Evolutionary conservation across 768 basidiomycete genomes (phyloP), one percentile per base, ranked within the genome.

Genomic region (Kwoniella bestiolae): DNA sequence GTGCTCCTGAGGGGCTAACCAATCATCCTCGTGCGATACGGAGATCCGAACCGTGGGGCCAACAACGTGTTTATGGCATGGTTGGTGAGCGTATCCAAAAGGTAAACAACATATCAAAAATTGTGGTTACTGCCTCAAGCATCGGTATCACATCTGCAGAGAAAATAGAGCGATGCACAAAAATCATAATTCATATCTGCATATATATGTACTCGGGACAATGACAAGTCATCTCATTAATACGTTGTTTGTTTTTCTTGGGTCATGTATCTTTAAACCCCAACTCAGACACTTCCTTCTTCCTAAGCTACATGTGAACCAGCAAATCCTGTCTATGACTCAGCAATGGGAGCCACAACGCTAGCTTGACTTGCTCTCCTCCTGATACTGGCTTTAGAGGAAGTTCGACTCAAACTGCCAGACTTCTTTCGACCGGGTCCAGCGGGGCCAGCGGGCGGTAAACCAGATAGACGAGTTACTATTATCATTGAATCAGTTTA

Each of bases 381-480:
- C 41, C 52, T 63, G 3, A 70, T 72, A 32, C 68, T 70, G 16
- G 74, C 71, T 52, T 75, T 73, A 29, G 67, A 70, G 18, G 59
- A 57, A 25, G 74, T 71, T 61, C 75, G 32, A 50, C 64, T 67
- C 23, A 77, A 57, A 26, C 57, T 63, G 1, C 61, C 60, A 35
- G 72, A 72, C 50, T 73, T 71, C 50, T 68, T 72, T 18, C 77
- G 68, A 7, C 68, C 71, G 9, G 69, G 67, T 28, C 68, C 66
- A 11, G 44, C 50, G 28, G 76, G 76, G 45, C 68, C 72, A 9
- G 70, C 49, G 18, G 74, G 74, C 29, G 56, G 63, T 29, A 66
- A 58, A 29, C 77, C 77, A 23, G 71, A 68, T 6, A 74, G 63
- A 14, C 69, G 65, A 55, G 66, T 75, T 23, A 75, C 71, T 76